phyloP scores from a whole-genome alignment of 2,329 filamentous ascomycete species.

The Clonostachys rosea region DNA sequence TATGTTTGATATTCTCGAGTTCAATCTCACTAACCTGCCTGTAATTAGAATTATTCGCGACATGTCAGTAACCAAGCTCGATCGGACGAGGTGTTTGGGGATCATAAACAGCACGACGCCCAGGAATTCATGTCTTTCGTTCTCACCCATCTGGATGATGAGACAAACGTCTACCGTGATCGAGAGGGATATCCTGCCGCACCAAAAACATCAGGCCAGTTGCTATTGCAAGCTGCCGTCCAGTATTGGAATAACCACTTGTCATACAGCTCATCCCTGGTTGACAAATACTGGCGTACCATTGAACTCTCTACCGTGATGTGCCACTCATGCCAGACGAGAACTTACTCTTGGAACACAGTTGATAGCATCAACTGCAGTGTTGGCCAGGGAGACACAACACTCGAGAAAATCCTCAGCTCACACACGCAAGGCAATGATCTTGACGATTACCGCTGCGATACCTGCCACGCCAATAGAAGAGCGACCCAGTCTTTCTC shows the following conservation, averaged over 20 bases:
- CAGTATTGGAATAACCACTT: slow-evolving; percentile 73
- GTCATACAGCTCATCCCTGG: slow-evolving; percentile 66
- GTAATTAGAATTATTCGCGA: slow-evolving; percentile 47
- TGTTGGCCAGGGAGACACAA: slow-evolving; percentile 23
- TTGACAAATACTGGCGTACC: slow-evolving; percentile 76
- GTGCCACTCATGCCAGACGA: slow-evolving; percentile 55
- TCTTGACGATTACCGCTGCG: slow-evolving; percentile 68
- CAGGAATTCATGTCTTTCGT: slow-evolving; percentile 87
- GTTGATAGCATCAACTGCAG: slow-evolving; percentile 51
- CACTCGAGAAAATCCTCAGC: slow-evolving; percentile 60
- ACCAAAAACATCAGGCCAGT: slow-evolving; percentile 23
- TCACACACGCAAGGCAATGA: slow-evolving; percentile 65
- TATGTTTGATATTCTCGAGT: neutral
- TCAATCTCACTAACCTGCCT: neutral
- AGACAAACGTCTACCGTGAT: slow-evolving; percentile 65
- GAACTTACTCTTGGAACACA: slow-evolving; percentile 33
- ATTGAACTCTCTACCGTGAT: slow-evolving; percentile 69
- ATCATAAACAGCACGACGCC: slow-evolving; percentile 79
- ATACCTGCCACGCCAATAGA: slow-evolving; percentile 64
- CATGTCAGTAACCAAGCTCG: slow-evolving; percentile 24
- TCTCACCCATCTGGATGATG: slow-evolving; percentile 76
- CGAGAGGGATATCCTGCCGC: slow-evolving; percentile 18
- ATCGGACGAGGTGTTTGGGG: slow-evolving; percentile 49
- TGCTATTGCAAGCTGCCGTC: slow-evolving; percentile 51
- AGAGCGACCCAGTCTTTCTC: slow-evolving; percentile 67